Conservation (phyloP, 108 stramenopile species). For the Skeletonema marinoi region DNA sequence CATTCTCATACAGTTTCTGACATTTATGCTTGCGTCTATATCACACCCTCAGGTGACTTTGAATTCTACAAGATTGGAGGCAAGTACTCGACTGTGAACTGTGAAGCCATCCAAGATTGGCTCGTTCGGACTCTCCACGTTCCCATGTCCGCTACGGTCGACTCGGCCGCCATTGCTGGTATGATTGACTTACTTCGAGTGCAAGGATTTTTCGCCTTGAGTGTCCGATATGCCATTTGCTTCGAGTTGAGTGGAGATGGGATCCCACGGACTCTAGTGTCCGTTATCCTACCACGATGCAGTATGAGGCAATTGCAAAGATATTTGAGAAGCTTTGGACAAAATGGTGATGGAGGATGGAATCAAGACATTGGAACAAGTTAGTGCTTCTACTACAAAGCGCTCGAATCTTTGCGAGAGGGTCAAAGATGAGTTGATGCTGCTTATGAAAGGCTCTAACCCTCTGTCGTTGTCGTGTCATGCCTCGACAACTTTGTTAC, state of each 20-base stretch:
- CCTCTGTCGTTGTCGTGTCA: not conserved
- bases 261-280: not conserved
- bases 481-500: conserved; percentile 5
- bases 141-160: conserved; percentile 57
- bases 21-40: not conserved
- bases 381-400: not conserved
- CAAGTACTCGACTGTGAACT: conserved; percentile 54
- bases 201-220: conserved; percentile 64
- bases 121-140: conserved; percentile 31
- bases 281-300: conserved; percentile 39
- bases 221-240: conserved; percentile 58
- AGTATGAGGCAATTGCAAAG: conserved; percentile 52
- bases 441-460: not conserved
- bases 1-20: not conserved
- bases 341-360: conserved; percentile 10
- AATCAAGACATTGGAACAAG: conserved; percentile 9
- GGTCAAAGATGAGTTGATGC: not conserved
- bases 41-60: conserved; percentile 54
- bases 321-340: conserved; percentile 57
- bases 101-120: conserved; percentile 60
- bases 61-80: conserved; percentile 68
- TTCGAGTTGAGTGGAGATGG: conserved; percentile 21
- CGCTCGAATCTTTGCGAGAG: not conserved
- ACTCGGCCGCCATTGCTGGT: conserved; percentile 69
- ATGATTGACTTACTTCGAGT: conserved; percentile 63